Evolutionary conservation across 2,329 filamentous ascomycete genomes (phyloP).

Genomic region (Emmonsia crescens): DNA sequence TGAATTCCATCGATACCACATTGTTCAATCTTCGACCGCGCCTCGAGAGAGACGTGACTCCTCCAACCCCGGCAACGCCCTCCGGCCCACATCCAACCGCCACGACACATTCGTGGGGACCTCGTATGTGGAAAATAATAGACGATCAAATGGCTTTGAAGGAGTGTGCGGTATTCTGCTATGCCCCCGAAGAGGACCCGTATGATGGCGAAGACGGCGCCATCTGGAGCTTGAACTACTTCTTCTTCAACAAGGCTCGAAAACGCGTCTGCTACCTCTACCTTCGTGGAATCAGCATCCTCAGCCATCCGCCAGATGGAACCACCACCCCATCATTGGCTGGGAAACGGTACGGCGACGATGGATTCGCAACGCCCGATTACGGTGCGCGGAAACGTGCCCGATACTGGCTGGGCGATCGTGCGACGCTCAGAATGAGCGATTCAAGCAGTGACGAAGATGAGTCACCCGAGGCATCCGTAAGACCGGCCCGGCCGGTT

Average conservation of each 20-base stretch:
- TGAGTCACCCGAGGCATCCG: slow-evolving; percentile 12
- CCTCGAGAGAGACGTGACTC: slow-evolving; percentile 30
- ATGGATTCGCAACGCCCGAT: slow-evolving; percentile 40
- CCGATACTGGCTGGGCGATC: slow-evolving; percentile 75
- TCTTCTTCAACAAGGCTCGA: slow-evolving; percentile 88
- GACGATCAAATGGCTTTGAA: slow-evolving; percentile 90
- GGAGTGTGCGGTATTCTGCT: slow-evolving; percentile 82
- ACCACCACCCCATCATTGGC: slow-evolving; percentile 32
- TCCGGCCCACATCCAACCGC: slow-evolving; percentile 37
- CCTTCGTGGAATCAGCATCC: slow-evolving; percentile 63
- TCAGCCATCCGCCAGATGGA: slow-evolving; percentile 55
- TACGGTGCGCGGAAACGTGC: slow-evolving; percentile 66
- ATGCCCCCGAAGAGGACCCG: slow-evolving; percentile 77
- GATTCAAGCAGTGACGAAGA: slow-evolving; percentile 16
- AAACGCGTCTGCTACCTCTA: slow-evolving; percentile 95
- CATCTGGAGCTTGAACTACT: slow-evolving; percentile 92
- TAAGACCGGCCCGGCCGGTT: slow-evolving; percentile 18
- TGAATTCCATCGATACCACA: slow-evolving; percentile 78
- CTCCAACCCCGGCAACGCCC: slow-evolving; percentile 33
- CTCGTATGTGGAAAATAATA: slow-evolving; percentile 81
- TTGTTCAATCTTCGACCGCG: slow-evolving; percentile 74
- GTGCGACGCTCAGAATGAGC: slow-evolving; percentile 26
- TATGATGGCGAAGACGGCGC: slow-evolving; percentile 89
- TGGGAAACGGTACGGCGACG: slow-evolving; percentile 38
- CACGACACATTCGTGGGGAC: slow-evolving; percentile 63